phyloP scores from a whole-genome alignment of 148 eudicot genomes.

The Pharnaceum exiguum region DNA sequence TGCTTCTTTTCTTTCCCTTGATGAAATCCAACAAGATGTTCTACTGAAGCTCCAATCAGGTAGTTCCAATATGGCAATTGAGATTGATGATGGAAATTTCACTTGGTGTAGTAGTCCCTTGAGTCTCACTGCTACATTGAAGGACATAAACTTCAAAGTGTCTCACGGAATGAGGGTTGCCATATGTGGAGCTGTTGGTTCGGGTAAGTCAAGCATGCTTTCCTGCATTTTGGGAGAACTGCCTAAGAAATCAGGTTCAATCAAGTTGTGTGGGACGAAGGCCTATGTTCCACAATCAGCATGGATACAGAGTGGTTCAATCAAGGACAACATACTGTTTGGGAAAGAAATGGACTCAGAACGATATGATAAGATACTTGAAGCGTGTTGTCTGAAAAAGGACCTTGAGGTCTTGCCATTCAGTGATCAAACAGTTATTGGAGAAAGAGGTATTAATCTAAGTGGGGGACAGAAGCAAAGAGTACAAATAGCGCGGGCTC shows the following conservation, averaged over 20 bases:
- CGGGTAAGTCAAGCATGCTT: slow-evolving; percentile 53
- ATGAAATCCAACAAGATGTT: slow-evolving; percentile 29
- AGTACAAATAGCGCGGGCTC: slow-evolving; percentile 19
- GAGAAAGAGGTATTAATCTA: slow-evolving; percentile 48
- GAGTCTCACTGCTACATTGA: slow-evolving; percentile 19
- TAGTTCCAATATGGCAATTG: slow-evolving; percentile 28
- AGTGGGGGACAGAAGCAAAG: slow-evolving; percentile 36
- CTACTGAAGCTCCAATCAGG: slow-evolving; percentile 25
- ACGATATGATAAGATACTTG: slow-evolving; percentile 36
- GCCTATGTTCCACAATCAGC: slow-evolving; percentile 44
- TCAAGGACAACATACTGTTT: slow-evolving; percentile 42
- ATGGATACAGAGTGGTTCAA: slow-evolving; percentile 48
- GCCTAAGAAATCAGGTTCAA: slow-evolving; percentile 31
- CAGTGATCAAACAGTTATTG: slow-evolving; percentile 50
- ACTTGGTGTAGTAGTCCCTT: slow-evolving; percentile 31
- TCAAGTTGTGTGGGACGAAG: slow-evolving; percentile 28
- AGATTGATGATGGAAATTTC: slow-evolving; percentile 40
- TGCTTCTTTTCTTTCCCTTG: slow-evolving; percentile 38
- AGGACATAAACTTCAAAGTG: slow-evolving; percentile 18
- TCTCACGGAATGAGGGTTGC: slow-evolving; percentile 39
- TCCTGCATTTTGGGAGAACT: slow-evolving; percentile 45
- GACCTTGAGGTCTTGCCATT: slow-evolving; percentile 40
- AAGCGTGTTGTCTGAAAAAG: slow-evolving; percentile 41
- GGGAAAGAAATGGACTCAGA: slow-evolving; percentile 35
- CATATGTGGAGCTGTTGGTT: slow-evolving; percentile 41